Evolutionary conservation across 768 basidiomycete species (phyloP), one percentile per base, ranked within the genome.

Genomic region (Phlegmacium glaucopus): DNA sequence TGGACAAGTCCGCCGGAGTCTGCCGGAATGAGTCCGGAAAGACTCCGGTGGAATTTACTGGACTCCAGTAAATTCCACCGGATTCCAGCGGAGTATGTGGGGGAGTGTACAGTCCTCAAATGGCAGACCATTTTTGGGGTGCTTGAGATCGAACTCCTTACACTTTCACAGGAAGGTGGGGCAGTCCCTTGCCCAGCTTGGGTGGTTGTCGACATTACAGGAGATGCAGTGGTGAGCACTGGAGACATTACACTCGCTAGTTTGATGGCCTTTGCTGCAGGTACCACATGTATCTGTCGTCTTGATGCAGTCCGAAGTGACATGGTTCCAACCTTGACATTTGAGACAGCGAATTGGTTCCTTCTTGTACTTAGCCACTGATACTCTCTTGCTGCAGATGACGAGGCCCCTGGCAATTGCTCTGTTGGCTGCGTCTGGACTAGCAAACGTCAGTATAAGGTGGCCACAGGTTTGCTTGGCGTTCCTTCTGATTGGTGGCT

Each of bases 281-380:
- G 37, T 37, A 0, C 51, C 48, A 32, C 59, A 60, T 15, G 28
- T 51, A 37, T 58, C 55, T 1, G 39, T 32, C 4, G 36, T 34
- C 6, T 22, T 7, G 1, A 15, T 43, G 45, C 61, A 62, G 10
- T 51, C 51, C 13, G 10, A n/a, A 3, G 56, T 54, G 0, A 55
- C n/a, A 39, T 61, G 60, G 12, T 48, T 46, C 22, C 32, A 59
- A 10, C 44, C 48, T 9, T 61, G 58, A 42, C 60, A 61, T 32
- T 61, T 61, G 32, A 56, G 50, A 44, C 57, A 61, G n/a, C 51
- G 25, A 0, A 49, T 44, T 0, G 52, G 56, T 13, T 60, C 56
- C 15, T 49, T 51, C 30, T 50, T 55, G 38, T 28, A 34, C 28
- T 60, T 60, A 7, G 42, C 25, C 0, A 47, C 47, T 10, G 32